Base-by-base conservation (phyloP, 164 flowering plant genomes). In the Dillenia turbinata region DNA sequence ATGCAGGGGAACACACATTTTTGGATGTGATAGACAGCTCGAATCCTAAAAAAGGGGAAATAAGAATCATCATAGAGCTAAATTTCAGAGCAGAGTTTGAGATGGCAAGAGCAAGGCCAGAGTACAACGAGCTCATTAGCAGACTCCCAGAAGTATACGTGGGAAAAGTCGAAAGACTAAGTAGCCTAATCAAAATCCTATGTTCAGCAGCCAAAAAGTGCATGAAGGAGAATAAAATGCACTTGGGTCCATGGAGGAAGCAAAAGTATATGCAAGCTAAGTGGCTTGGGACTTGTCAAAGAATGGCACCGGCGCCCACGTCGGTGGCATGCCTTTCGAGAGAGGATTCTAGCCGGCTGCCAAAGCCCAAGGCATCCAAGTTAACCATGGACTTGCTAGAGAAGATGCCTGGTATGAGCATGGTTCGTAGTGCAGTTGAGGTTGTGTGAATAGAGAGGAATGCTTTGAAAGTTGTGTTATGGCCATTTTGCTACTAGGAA, bases 201-300 rank as follows among this genome's bases (percentile, higher is more conserved):
- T 86, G 97, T 56, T 55, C 70, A 0, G 90, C 94, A 0, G 90
- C 90, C 0, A 91, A 94, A 73, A 83, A 71, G 64, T 88, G 96
- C 77, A 86, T 88, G 94, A 85, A 88, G 72, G 88, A 89, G 69
- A 95, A 80, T 73, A 90, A 87, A 53, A 89, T 95, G 90, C 97
- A 91, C 68, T 65, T 88, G 74, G 96, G 76, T 0, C 97, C 99
- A 8, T 92, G 97, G 99, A 83, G 99, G 66, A 89, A 85, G 74
- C 85, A 89, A 13, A 83, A 80, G 63, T 92, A 92, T 70, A 78
- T 92, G 90, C 83, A 84, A 63, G 93, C 96, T 5, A 95, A 95
- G 69, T 95, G 99, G 99, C 69, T 95, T 9, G 79, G 82, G 46
- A 17, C 66, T 9, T 72, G 66, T 17, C 71, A 79, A 60, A 62